phyloP scores from a whole-genome alignment of 1,139 yeast species.

The Geotrichum histeridarum region DNA sequence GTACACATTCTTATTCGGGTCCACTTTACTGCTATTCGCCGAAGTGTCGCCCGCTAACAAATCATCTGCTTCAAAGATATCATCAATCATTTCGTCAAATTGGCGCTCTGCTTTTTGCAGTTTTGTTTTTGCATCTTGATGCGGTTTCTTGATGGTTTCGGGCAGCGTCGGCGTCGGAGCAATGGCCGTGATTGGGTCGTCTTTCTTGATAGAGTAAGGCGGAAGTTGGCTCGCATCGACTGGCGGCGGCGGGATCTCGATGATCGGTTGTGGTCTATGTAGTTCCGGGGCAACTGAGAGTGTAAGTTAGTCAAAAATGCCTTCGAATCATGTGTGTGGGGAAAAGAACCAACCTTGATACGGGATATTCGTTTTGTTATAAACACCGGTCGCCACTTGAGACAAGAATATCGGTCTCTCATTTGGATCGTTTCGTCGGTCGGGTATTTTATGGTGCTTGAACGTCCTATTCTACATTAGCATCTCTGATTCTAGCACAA shows the following conservation, averaged over 20 bases:
- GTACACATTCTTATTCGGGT: conserved; percentile 20
- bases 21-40: not conserved
- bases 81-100: conserved; percentile 21
- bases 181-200: conserved; percentile 18
- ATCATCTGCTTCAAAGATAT: conserved; percentile 27
- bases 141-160: conserved; percentile 1
- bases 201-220: conserved; percentile 15
- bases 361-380: conserved; percentile 7
- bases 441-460: conserved; percentile 17
- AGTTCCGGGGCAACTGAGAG: conserved; percentile 14
- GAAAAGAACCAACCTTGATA: conserved; percentile 9
- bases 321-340: not conserved
- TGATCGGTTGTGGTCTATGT: conserved; percentile 11
- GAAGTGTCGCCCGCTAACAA: conserved; percentile 15
- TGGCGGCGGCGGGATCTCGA: conserved; percentile 18
- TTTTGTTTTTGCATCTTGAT: conserved; percentile 15
- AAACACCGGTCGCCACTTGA: conserved; percentile 13
- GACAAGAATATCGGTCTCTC: conserved; percentile 14
- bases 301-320: not conserved
- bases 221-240: conserved; percentile 9
- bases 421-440: conserved; percentile 1
- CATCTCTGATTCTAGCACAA: not conserved
- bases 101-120: conserved; percentile 16
- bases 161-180: conserved; percentile 9
- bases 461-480: conserved; percentile 8